Conservation (phyloP, 331 rosid species). For the Dryas integrifolia region DNA sequence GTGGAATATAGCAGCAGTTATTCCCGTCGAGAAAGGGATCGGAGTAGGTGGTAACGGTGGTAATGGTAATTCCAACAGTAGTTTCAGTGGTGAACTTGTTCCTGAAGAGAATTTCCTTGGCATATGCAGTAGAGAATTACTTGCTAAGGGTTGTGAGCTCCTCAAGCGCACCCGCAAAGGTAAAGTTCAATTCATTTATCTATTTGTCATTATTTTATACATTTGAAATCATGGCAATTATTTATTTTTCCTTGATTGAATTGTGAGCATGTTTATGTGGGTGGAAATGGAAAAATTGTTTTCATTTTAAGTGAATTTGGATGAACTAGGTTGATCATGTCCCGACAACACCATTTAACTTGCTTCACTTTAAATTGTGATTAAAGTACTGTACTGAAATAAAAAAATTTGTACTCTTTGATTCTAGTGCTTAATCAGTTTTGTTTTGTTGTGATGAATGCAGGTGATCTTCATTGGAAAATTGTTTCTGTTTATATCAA, state of each 20-base stretch:
- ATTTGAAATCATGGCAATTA: background rate
- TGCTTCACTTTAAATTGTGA: background rate
- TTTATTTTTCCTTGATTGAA: background rate
- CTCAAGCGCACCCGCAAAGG: slow-evolving; percentile 97
- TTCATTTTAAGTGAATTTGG: background rate
- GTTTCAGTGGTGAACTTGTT: slow-evolving; percentile 67
- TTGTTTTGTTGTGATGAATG: slow-evolving; percentile 16
- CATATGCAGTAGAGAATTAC: slow-evolving; percentile 61
- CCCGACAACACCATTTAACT: background rate
- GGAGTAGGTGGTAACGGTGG: slow-evolving; percentile 32
- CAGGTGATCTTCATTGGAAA: slow-evolving; percentile 99
- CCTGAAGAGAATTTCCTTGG: slow-evolving; percentile 70
- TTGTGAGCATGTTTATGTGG: background rate
- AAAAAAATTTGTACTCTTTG: no score
- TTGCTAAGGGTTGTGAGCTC: slow-evolving; percentile 78
- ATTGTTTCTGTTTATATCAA: slow-evolving; percentile 82
- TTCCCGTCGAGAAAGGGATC: slow-evolving; percentile 67
- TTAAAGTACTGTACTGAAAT: background rate
- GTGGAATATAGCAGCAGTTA: slow-evolving; percentile 86
- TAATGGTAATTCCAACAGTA: slow-evolving; percentile 52
- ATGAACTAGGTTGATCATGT: background rate
- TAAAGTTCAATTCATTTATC: slow-evolving; percentile 13
- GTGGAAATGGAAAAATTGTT: background rate
- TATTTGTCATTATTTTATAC: background rate
- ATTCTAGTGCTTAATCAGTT: background rate